Evolutionary conservation across 140 eudicot genomes (phyloP).

Genomic region (Cichorium intybus): DNA sequence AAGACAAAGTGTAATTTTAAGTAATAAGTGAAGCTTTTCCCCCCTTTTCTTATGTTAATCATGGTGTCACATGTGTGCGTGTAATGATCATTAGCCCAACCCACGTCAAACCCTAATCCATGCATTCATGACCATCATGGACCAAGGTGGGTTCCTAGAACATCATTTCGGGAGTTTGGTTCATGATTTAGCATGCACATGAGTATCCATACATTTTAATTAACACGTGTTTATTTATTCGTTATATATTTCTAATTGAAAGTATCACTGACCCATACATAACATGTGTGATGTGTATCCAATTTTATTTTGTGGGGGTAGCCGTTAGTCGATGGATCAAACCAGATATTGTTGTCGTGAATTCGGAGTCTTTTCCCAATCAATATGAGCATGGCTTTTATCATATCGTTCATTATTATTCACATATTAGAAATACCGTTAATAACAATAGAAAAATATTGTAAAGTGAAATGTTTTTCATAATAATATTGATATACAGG

Average conservation of each 20-base stretch:
- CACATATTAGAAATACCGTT: background rate
- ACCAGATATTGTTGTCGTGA: background rate
- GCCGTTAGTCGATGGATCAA: background rate
- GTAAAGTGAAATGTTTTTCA: background rate
- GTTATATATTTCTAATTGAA: background rate
- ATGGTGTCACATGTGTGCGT: conserved; percentile 40
- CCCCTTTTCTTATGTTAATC: conserved; percentile 21
- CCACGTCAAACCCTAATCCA: conserved; percentile 46
- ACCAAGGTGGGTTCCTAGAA: conserved; percentile 41
- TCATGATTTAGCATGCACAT: conserved; percentile 38
- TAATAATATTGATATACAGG: background rate
- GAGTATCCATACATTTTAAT: conserved; percentile 20
- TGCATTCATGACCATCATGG: conserved; percentile 39
- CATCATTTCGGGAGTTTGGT: conserved; percentile 31
- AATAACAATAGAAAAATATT: background rate
- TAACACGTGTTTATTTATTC: background rate
- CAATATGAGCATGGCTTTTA: background rate
- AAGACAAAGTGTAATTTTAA: conserved; percentile 26
- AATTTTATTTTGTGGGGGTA: background rate
- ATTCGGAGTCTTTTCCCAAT: background rate
- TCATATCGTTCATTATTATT: too few species aligned
- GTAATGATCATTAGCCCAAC: conserved; percentile 37
- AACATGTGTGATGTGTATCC: background rate
- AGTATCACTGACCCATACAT: background rate
- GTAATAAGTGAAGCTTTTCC: conserved; percentile 37